Conservation (phyloP, 345 rosid species). For the Reutealis trisperma region DNA sequence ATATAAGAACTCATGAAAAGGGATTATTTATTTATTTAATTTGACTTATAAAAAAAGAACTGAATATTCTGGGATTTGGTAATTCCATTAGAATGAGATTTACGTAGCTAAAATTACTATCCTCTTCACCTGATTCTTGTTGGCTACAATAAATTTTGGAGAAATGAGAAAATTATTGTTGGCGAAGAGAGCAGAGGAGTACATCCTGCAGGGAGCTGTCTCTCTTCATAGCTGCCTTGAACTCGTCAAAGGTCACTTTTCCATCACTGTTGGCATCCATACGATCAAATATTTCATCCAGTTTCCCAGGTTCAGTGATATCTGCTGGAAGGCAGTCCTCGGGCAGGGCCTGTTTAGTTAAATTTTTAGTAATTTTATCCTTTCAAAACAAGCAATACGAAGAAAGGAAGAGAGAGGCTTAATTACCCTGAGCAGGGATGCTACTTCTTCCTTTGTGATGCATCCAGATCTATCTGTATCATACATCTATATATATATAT, state of each 20-base stretch:
- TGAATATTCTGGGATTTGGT: too few relatives aligned
- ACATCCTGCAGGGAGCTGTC: conserved; percentile 70
- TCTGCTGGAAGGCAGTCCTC: conserved; percentile 66
- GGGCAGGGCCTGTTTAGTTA: conserved; percentile 52
- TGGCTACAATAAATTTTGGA: too few relatives aligned
- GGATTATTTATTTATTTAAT: too few relatives aligned
- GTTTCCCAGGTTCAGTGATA: conserved; percentile 58
- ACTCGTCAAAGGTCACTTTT: conserved; percentile 68
- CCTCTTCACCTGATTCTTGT: too few relatives aligned
- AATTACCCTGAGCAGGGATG: conserved; percentile 65
- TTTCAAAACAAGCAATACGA: neutral
- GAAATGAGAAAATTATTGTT: conserved; percentile 27
- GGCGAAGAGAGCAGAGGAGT: conserved; percentile 63
- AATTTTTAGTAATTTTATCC: neutral
- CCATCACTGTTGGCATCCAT: conserved; percentile 74
- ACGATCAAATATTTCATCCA: conserved; percentile 62
- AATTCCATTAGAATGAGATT: too few relatives aligned
- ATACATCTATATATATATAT: conserved; percentile 42
- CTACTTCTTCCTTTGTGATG: conserved; percentile 69
- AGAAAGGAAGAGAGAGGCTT: neutral
- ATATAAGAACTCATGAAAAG: too few relatives aligned
- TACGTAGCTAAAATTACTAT: neutral
- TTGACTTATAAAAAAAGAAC: too few relatives aligned
- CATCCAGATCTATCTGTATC: conserved; percentile 67
- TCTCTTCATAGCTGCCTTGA: conserved; percentile 67